Percentiles rank a stretch among this genome's conserved stretches.
phyloP scores from a whole-genome alignment of 441 rosid species.

The Pelargonium australe region DNA sequence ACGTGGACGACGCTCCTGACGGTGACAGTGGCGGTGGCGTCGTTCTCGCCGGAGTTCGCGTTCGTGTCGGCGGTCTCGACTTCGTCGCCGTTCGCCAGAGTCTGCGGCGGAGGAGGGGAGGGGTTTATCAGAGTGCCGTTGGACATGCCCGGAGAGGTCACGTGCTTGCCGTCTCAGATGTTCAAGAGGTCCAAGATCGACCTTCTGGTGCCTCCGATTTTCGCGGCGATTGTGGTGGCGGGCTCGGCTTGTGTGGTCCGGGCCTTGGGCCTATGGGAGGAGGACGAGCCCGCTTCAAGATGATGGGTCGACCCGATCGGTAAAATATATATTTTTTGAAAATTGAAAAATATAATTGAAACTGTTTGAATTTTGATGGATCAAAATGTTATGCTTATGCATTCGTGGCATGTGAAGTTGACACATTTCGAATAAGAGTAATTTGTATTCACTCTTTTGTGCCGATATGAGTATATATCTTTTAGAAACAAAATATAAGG shows the following conservation, averaged over 20 bases:
- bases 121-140: constrained; percentile 56
- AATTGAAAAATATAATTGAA: too few relatives aligned
- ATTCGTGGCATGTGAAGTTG: too few relatives aligned
- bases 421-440: too few relatives aligned
- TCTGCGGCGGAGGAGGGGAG: constrained; percentile 33
- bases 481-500: too few relatives aligned
- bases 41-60: constrained; percentile 72
- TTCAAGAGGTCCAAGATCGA: constrained; percentile 58
- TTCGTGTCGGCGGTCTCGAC: constrained; percentile 65
- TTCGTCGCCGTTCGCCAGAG: constrained; percentile 39
- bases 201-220: constrained; percentile 65
- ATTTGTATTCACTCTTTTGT: too few relatives aligned
- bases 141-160: constrained; percentile 57
- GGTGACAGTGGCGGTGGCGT: constrained; percentile 55
- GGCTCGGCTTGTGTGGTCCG: constrained; percentile 64
- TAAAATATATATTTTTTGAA: neutral
- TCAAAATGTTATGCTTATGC: too few relatives aligned
- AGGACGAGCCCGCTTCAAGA: neutral
- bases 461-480: too few relatives aligned
- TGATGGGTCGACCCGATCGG: neutral
- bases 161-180: constrained; percentile 62
- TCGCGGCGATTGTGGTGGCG: constrained; percentile 72
- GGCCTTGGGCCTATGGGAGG: constrained; percentile 31
- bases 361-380: neutral
- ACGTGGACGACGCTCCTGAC: constrained; percentile 72